Conservation (phyloP, 768 basidiomycete species). For the Mycena belliarum region DNA sequence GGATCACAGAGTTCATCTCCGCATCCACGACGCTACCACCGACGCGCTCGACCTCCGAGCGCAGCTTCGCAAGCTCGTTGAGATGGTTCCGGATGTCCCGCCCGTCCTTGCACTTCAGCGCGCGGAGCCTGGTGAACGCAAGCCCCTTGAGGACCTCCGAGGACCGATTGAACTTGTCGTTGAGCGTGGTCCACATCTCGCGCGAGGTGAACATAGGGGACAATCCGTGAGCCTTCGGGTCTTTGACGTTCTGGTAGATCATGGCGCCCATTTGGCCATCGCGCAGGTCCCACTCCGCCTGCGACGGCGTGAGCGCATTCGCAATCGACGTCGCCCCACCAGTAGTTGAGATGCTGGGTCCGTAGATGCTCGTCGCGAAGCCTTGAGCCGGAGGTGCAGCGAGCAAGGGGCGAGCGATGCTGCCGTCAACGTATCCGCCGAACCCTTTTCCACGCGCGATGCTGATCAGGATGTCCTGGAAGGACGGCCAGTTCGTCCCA, state of each 20-base stretch:
- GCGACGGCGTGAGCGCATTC: background rate
- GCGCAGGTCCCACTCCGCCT: conserved; percentile 1
- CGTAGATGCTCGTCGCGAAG: no score
- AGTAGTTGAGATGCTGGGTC: background rate
- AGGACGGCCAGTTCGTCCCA: background rate
- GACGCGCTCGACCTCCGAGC: background rate
- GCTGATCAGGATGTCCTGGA: background rate
- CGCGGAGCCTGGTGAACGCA: background rate
- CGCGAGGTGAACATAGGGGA: background rate
- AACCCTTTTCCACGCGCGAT: background rate
- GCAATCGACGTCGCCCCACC: background rate
- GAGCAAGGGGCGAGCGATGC: background rate
- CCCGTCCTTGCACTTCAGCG: background rate
- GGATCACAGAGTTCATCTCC: background rate
- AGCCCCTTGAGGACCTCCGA: background rate
- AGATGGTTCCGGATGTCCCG: background rate
- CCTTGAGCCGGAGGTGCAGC: no score
- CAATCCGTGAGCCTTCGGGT: background rate
- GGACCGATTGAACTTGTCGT: background rate
- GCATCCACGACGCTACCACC: background rate
- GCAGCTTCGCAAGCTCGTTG: background rate
- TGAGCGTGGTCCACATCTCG: background rate
- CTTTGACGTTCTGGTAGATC: background rate
- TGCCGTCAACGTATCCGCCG: background rate
- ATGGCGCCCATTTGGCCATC: background rate